phyloP scores from a whole-genome alignment of 305 asterid species.

The Fraxinus sp. region DNA sequence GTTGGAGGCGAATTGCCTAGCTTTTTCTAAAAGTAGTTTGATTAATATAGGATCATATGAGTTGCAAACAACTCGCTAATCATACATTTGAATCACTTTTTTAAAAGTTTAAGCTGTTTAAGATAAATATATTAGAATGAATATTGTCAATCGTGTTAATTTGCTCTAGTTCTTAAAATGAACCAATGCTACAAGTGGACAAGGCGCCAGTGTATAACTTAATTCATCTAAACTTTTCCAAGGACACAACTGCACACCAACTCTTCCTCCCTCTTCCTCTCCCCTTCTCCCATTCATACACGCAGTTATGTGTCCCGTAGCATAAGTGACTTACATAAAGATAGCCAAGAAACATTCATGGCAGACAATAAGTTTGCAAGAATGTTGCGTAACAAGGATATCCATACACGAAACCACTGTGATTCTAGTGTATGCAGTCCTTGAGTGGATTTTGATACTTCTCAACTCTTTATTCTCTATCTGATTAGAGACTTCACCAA shows the following conservation, averaged over 20 bases:
- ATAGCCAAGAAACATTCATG: not conserved
- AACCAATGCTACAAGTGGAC: not conserved
- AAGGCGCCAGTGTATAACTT: not conserved
- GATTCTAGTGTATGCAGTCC: slow-evolving; percentile 36
- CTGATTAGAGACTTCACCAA: slow-evolving; percentile 29
- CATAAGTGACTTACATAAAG: not conserved
- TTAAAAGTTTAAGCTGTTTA: not conserved
- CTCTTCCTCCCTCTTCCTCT: not conserved
- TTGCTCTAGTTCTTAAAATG: not conserved
- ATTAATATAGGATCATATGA: too few species aligned
- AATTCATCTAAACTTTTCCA: not conserved
- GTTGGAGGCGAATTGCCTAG: too few species aligned
- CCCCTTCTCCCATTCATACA: not conserved
- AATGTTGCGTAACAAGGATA: not conserved
- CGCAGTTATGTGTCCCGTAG: not conserved
- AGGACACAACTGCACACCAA: not conserved
- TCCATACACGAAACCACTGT: slow-evolving; percentile 12
- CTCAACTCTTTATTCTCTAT: slow-evolving; percentile 37
- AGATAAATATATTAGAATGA: not conserved
- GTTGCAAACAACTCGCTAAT: not conserved
- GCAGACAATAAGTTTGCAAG: not conserved
- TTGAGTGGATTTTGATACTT: slow-evolving; percentile 48
- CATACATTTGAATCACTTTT: not conserved
- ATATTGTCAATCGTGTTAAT: not conserved
- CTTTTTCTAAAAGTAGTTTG: too few species aligned